These are phyloP conservation scores for Pezicula rhizophila DNA, from an alignment of 2,329 filamentous ascomycete species.

Conservation along the genomic window DNA sequence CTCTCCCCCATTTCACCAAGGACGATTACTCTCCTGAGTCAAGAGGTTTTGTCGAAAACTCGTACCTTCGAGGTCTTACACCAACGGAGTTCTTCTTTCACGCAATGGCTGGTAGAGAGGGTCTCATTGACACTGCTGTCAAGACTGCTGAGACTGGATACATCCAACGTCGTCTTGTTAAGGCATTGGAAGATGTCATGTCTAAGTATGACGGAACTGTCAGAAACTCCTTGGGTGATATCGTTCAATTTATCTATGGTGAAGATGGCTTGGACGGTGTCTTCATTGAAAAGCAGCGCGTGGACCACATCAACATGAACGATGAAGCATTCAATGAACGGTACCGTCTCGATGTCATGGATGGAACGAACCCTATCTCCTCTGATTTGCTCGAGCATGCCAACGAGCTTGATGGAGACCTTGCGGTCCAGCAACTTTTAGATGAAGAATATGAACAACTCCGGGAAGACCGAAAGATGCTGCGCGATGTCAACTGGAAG, in stretches of 20 bases:
- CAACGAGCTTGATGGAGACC: conserved; percentile 78
- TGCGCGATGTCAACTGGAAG: conserved; percentile 61
- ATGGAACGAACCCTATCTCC: conserved; percentile 45
- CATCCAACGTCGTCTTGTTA: conserved; percentile 96
- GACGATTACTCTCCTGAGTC: conserved; percentile 98
- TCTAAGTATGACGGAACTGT: conserved; percentile 97
- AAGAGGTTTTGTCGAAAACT: conserved; percentile 97
- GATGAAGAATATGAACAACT: conserved; percentile 85
- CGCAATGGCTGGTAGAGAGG: conserved; percentile 99
- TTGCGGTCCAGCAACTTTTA: conserved; percentile 78
- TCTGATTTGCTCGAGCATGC: conserved; percentile 81
- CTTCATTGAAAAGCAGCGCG: conserved; percentile 85
- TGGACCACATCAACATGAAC: conserved; percentile 81
- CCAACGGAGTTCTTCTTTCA: conserved; percentile 99
- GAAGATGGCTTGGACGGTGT: conserved; percentile 94
- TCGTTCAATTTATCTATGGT: conserved; percentile 95
- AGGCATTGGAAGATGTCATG: conserved; percentile 95
- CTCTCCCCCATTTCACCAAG: conserved; percentile 95
- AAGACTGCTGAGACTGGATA: conserved; percentile 99
- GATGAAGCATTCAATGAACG: conserved; percentile 71
- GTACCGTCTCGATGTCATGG: conserved; percentile 85
- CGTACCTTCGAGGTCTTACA: conserved; percentile 90
- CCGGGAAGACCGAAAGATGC: conserved; percentile 63
- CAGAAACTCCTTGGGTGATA: conserved; percentile 90
- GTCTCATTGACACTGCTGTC: conserved; percentile 98